These are phyloP conservation scores for Sisymbrium altissimum DNA, from an alignment of 345 rosid genomes.

Conservation along the genomic window DNA sequence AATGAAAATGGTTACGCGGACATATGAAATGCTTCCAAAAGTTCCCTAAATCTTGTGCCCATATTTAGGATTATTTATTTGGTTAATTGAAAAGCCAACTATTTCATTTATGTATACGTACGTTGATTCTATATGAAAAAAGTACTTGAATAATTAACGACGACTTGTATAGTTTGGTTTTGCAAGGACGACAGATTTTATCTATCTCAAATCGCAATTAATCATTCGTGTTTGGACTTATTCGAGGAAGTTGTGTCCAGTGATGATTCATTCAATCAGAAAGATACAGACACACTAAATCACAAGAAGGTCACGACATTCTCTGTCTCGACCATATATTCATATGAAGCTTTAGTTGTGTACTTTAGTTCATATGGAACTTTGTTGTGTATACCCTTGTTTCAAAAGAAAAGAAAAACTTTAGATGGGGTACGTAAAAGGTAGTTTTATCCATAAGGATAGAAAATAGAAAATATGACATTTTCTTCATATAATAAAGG, in stretches of 20 bases:
- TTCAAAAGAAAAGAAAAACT: background rate
- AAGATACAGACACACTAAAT: conserved; percentile 11
- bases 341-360: conserved; percentile 13
- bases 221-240: conserved; percentile 24
- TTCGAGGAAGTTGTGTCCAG: conserved; percentile 7
- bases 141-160: background rate
- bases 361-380: background rate
- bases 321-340: conserved; percentile 28
- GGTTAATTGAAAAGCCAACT: background rate
- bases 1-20: conserved; percentile 8
- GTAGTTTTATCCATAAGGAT: background rate
- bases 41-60: conserved; percentile 23
- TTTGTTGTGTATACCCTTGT: conserved; percentile 3
- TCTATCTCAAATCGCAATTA: background rate
- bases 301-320: conserved; percentile 37
- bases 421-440: background rate
- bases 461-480: background rate
- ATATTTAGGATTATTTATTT: conserved; percentile 2
- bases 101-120: background rate
- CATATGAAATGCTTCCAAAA: conserved; percentile 26
- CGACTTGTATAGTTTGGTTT: conserved; percentile 1
- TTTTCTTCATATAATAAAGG: background rate
- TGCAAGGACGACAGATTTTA: conserved; percentile 1
- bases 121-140: background rate
- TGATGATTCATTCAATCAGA: conserved; percentile 15